These are phyloP conservation scores for Daldinia concentrica DNA, from an alignment of 495 filamentous ascomycete species.

Conservation along the genomic window DNA sequence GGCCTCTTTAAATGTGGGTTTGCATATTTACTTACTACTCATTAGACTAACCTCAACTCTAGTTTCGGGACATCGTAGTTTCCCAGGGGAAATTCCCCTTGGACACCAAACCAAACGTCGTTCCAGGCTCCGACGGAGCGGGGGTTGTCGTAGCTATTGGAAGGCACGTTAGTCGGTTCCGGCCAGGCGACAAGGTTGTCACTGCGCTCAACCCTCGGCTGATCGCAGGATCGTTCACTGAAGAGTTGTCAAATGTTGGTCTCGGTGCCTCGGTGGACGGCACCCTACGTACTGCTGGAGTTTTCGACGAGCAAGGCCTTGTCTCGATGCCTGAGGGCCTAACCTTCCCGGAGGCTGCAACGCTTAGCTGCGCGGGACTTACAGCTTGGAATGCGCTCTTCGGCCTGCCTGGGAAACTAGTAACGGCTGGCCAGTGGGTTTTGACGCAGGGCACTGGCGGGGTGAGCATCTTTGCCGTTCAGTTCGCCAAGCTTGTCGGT, in stretches of 20 bases:
- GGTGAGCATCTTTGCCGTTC: constrained; percentile 48
- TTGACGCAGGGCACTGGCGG: constrained; percentile 51
- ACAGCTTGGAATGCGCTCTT: constrained; percentile 55
- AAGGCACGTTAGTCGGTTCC: constrained; percentile 64
- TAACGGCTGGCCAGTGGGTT: constrained; percentile 42
- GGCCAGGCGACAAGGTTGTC: constrained; percentile 57
- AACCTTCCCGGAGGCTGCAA: constrained; percentile 33
- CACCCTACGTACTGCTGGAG: constrained; percentile 25
- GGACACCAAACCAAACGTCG: constrained; percentile 56
- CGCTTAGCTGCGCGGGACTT: constrained; percentile 42
- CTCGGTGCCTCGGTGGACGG: constrained; percentile 41
- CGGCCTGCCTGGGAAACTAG: constrained; percentile 29
- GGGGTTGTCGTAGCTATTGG: constrained; percentile 69
- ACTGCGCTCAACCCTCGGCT: constrained; percentile 35
- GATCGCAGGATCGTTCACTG: constrained; percentile 27
- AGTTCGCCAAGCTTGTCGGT: constrained; percentile 51
- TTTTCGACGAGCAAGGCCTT: constrained; percentile 43
- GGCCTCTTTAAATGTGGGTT: constrained; percentile 24
- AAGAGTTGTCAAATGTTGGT: constrained; percentile 11
- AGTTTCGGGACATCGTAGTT: constrained; percentile 45
- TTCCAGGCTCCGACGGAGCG: constrained; percentile 73
- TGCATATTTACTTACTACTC: neutral
- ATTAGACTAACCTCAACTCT: neutral
- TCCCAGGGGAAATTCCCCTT: constrained; percentile 51
- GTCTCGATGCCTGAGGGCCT: constrained; percentile 38